Base-by-base conservation (phyloP, 2,329 filamentous ascomycete genomes). In the Claviceps sp. region DNA sequence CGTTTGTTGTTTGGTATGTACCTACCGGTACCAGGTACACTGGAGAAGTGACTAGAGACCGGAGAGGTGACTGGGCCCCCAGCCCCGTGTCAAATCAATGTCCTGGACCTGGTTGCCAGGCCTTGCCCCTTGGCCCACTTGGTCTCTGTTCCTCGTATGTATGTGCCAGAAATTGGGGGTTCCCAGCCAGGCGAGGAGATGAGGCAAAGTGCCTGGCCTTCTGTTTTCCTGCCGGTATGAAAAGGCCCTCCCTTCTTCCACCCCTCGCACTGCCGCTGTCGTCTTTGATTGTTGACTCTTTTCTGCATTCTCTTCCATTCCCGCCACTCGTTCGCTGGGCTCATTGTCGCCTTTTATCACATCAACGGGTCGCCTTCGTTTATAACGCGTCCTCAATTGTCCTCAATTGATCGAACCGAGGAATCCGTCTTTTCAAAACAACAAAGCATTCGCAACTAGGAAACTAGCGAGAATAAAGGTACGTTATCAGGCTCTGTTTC, bases 241-340 rank as follows among this genome's bases (percentile, higher is more conserved):
- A 50, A 34, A 19, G 39, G 22, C 45, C 30, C 38, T 50, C 58
- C 59, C 59, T 61, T 60, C 57, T 60, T 60, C 55, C 54, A 59
- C 57, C 59, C 57, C 52, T 55, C 52, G 55, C 45, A 57, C 56
- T 56, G 57, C 57, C 52, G 59, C 53, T 54, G 53, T 58, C 54
- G 51, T 58, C 51, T 56, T 54, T 54, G 56, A 58, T 58, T 58
- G 54, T 58, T 56, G 62, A 45, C 49, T 61, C 55, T 59, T 56
- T 63, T 56, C 59, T 55, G 56, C 56, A 48, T 58, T 56, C 56
- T 52, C 56, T 68, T 69, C 60, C 57, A 61, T 69, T 68, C 64
- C 58, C 56, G 64, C 63, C 67, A 55, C 63, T 69, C 67, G 66
- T 68, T 69, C 65, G 61, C 61, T 59, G 58, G 60, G 62, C 56